Evolutionary conservation across 495 filamentous ascomycete genomes (phyloP).

Genomic region (Neurospora africana): DNA sequence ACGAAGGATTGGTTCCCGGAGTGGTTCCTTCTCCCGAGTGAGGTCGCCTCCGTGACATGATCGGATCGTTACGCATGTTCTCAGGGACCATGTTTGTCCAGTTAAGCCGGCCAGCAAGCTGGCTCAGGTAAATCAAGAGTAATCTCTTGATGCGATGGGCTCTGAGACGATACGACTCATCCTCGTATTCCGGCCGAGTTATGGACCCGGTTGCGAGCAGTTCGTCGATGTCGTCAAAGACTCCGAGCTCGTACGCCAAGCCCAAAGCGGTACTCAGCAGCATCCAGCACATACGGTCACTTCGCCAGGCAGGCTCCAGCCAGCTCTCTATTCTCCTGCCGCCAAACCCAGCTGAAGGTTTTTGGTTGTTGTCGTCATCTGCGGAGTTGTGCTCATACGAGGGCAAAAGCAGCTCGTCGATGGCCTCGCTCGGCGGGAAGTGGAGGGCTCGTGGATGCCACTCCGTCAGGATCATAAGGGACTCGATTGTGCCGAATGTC

Average conservation of each 20-base stretch:
- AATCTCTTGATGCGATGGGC: constrained; percentile 75
- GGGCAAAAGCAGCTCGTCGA: constrained; percentile 48
- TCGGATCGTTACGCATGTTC: constrained; percentile 39
- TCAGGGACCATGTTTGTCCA: constrained; percentile 90
- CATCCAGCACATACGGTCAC: constrained; percentile 99
- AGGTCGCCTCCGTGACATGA: constrained; percentile 31
- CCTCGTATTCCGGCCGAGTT: constrained; percentile 47
- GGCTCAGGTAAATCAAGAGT: constrained; percentile 79
- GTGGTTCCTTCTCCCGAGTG: constrained; percentile 39
- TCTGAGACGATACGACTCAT: constrained; percentile 65
- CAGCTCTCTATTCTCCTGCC: constrained; percentile 79
- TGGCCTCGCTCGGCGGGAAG: constrained; percentile 78
- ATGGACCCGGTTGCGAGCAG: constrained; percentile 40
- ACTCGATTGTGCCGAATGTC: constrained; percentile 88
- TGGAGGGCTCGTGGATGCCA: constrained; percentile 95
- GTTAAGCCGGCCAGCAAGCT: constrained; percentile 82
- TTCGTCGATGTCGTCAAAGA: constrained; percentile 78
- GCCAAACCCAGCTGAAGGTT: constrained; percentile 40
- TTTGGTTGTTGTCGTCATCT: constrained; percentile 36
- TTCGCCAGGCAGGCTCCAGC: constrained; percentile 92
- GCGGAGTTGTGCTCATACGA: constrained; percentile 36
- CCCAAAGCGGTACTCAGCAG: constrained; percentile 81
- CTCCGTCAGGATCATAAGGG: constrained; percentile 83
- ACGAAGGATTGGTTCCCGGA: constrained; percentile 42
- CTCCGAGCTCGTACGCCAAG: constrained; percentile 84